A percentile compares a stretch with the other conserved stretches of the same genome.
phyloP scores from a whole-genome alignment of 1,284 basidiomycete species.

The Athelia sp. region DNA sequence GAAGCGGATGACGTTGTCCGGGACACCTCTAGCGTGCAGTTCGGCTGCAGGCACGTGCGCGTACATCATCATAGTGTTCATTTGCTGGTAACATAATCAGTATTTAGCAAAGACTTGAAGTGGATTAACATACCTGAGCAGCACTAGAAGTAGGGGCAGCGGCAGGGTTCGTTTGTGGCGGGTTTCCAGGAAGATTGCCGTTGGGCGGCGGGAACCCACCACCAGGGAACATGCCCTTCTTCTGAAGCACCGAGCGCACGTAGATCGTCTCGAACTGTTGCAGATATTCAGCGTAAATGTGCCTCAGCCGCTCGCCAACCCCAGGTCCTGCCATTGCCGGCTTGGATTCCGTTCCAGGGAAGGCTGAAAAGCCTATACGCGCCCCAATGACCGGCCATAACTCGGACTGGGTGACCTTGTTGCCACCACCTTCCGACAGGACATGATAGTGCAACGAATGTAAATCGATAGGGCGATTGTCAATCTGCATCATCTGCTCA shows the following conservation, averaged over 20 bases:
- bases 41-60: constrained; percentile 41
- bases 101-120: background rate
- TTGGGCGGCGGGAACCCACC: too few relatives aligned
- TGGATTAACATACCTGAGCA: background rate
- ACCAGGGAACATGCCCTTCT: constrained; percentile 20
- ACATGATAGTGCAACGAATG: constrained; percentile 53
- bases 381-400: constrained; percentile 63
- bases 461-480: constrained; percentile 50
- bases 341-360: constrained; percentile 49
- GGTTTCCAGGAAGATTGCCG: constrained; percentile 3
- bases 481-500: constrained; percentile 36
- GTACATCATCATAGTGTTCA: constrained; percentile 37
- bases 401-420: constrained; percentile 45
- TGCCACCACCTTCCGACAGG: constrained; percentile 47
- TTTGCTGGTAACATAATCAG: constrained; percentile 25
- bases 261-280: constrained; percentile 53
- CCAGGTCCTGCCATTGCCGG: constrained; percentile 55
- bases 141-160: constrained; percentile 5
- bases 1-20: constrained; percentile 45
- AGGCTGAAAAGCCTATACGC: constrained; percentile 56
- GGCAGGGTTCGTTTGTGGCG: constrained; percentile 7
- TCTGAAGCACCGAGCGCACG: constrained; percentile 27
- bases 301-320: constrained; percentile 52
- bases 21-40: constrained; percentile 46
- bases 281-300: constrained; percentile 58